Conservation (phyloP, 192 early-diverging fungal genomes). For the Chytriomyces sp. region DNA sequence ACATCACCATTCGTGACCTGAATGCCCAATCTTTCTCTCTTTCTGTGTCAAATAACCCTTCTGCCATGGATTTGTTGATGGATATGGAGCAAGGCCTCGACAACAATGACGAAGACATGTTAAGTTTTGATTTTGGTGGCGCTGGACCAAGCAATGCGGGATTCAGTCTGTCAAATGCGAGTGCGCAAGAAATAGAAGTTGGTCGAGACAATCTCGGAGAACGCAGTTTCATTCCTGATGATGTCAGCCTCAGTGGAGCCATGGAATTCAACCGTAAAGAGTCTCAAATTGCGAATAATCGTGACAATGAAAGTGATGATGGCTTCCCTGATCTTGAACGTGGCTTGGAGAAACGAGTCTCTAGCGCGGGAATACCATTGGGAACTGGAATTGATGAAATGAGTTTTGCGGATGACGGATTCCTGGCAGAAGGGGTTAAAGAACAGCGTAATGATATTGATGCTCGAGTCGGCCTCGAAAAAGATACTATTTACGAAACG, state of each 20-base stretch:
- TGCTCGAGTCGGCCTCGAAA: background rate
- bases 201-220: constrained; percentile 35
- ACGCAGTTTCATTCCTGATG: background rate
- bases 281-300: background rate
- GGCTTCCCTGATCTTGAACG: background rate
- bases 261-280: background rate
- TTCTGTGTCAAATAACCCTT: background rate
- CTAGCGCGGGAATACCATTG: background rate
- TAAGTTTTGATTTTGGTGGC: constrained; percentile 38
- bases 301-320: background rate
- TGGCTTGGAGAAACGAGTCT: constrained; percentile 13
- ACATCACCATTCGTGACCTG: constrained; percentile 64
- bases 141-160: background rate
- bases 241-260: background rate
- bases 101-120: constrained; percentile 35
- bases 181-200: constrained; percentile 58
- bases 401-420: constrained; percentile 14
- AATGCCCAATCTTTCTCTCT: background rate
- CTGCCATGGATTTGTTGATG: background rate
- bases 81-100: constrained; percentile 21
- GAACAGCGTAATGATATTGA: no score
- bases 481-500: background rate
- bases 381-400: constrained; percentile 28
- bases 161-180: background rate
- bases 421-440: no score